Evolutionary conservation across 768 basidiomycete genomes (phyloP), one percentile per base, ranked within the genome.

Genomic region (Collybia sordida): DNA sequence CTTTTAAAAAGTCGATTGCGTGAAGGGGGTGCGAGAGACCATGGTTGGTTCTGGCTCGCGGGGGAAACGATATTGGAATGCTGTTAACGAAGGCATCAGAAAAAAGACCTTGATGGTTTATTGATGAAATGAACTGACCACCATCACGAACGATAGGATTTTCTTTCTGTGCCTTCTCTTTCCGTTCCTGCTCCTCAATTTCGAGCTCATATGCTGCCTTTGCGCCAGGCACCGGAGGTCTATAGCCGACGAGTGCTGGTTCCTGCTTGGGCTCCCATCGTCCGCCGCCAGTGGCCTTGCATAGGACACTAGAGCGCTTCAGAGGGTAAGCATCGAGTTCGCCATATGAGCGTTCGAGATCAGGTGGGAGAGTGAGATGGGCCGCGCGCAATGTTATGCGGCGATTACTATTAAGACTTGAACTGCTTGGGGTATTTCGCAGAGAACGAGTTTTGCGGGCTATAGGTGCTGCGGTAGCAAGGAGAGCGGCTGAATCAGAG

Each of bases 281-380:
- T 14, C 89, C 89, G 12, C 88, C 88, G 40, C 90, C 89, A 17
- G 81, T 80, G 1, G 84, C 85, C 58, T 91, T 92, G 71, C 89
- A 92, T 12, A 89, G 74, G 42, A 78, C 71, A 57, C 79, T 81
- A 2, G 83, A 79, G 48, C 82, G 80, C 37, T 78, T 74, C 18
- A 91, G 79, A 2, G 89, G 89, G 57, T 91, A 91, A 1, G 85
- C 78, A 44, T 83, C 83, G 23, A 91, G 75, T 62, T 87, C 86
- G 52, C 87, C 87, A 49, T 80, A 82, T 1, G 81, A 81, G 47
- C 72, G 77, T 50, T 77, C 73, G 2, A 72, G 59, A 37, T 65
- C 73, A 46, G 60, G 68, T 23, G 72, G 74, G 18, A 71, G 72
- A 54, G 63, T 72, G 51, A 62, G 70, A 58, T 58, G 76, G 50